Conservation (phyloP, 345 rosid species). For the Noccaea caerulescens region DNA sequence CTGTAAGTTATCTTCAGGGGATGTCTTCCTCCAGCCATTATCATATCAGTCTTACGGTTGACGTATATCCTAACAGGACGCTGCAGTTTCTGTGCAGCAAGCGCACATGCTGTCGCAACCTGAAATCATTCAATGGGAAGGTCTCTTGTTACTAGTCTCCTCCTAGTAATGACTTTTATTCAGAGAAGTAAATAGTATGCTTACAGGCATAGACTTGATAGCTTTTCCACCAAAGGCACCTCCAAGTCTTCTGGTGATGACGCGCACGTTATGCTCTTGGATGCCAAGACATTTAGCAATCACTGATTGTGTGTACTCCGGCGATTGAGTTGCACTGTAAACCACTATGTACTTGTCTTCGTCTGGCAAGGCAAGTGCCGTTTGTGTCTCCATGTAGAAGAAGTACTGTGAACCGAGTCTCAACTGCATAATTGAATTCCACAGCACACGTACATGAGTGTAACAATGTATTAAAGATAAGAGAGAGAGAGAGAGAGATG, state of each 20-base stretch:
- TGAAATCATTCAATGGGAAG: constrained; percentile 28
- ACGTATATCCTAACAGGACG: constrained; percentile 75
- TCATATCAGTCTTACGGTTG: constrained; percentile 82
- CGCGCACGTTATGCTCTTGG: constrained; percentile 77
- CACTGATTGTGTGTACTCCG: constrained; percentile 58
- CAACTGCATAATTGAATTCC: constrained; percentile 49
- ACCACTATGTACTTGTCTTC: constrained; percentile 80
- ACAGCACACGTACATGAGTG: neutral
- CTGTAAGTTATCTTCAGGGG: constrained; percentile 86
- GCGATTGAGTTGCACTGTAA: constrained; percentile 73
- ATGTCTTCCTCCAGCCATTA: constrained; percentile 94
- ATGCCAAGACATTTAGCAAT: constrained; percentile 81
- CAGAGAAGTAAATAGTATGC: constrained; percentile 36
- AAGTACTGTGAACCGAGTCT: constrained; percentile 82
- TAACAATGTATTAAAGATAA: neutral
- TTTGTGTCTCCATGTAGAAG: constrained; percentile 88
- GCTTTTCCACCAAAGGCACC: constrained; percentile 98
- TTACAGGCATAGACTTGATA: constrained; percentile 70
- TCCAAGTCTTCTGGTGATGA: constrained; percentile 86
- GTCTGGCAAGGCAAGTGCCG: constrained; percentile 90
- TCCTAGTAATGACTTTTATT: constrained; percentile 8
- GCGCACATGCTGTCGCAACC: constrained; percentile 89
- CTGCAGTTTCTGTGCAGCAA: constrained; percentile 68
- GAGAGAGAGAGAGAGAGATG: constrained; percentile 1
- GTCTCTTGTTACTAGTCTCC: constrained; percentile 4